Conservation (phyloP, 2,329 filamentous ascomycete species). For the Trichoderma sp. region DNA sequence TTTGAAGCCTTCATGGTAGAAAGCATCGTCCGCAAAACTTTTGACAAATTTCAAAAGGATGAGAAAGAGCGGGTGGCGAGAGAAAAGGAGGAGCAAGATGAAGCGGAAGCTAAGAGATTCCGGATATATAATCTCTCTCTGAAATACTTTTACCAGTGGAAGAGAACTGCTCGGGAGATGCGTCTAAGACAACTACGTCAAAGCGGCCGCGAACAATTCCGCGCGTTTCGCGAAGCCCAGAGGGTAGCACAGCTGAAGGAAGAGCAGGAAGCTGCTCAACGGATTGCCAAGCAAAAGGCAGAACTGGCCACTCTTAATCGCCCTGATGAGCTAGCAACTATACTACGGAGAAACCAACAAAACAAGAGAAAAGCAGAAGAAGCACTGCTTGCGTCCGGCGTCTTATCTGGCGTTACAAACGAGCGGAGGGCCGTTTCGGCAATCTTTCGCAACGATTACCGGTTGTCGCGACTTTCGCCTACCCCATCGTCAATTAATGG, state of each 20-base stretch:
- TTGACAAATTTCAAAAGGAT: constrained; percentile 39
- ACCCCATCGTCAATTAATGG: constrained; percentile 21
- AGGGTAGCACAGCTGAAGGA: constrained; percentile 32
- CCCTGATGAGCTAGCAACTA: constrained; percentile 34
- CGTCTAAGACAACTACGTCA: constrained; percentile 50
- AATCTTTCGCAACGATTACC: constrained; percentile 34
- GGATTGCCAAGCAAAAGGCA: constrained; percentile 27
- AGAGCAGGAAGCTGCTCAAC: constrained; percentile 34
- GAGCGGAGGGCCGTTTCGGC: constrained; percentile 35
- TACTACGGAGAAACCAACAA: constrained; percentile 33
- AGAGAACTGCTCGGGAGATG: constrained; percentile 45
- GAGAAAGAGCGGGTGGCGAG: constrained; percentile 41
- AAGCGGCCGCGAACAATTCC: constrained; percentile 50
- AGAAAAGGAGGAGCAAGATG: constrained; percentile 47
- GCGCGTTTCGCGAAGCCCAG: constrained; percentile 43
- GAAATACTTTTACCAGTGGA: constrained; percentile 58
- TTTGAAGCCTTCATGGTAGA: constrained; percentile 47
- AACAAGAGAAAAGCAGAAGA: constrained; percentile 34
- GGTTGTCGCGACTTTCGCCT: constrained; percentile 23
- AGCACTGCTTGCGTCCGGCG: constrained; percentile 41
- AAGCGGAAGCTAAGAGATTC: constrained; percentile 48
- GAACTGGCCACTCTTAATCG: constrained; percentile 31
- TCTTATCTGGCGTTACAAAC: constrained; percentile 40
- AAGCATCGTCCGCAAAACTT: constrained; percentile 43
- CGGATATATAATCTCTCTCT: constrained; percentile 48